A percentile compares a stretch with the other conserved stretches of the same genome.
Conservation (phyloP, 345 rosid genomes). For the Salix brachista region DNA sequence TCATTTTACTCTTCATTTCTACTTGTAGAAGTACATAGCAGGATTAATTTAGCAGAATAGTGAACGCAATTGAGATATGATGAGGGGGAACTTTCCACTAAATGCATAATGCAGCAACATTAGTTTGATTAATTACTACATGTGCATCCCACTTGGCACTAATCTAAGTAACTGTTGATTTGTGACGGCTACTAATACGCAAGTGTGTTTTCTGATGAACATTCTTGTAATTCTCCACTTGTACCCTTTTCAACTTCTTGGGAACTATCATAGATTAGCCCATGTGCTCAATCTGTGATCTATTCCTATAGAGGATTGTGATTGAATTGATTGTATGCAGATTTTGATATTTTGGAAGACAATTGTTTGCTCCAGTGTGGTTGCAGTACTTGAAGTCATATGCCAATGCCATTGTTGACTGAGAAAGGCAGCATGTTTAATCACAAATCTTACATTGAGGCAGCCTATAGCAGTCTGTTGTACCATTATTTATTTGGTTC, state of each 20-base stretch:
- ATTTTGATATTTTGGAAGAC: conserved; percentile 12
- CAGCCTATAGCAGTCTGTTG: conserved; percentile 9
- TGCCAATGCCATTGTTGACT: conserved; percentile 10
- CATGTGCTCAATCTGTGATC: conserved; percentile 2
- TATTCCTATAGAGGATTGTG: conserved; percentile 1
- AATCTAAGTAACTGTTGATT: background rate
- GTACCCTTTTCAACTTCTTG: background rate
- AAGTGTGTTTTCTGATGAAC: background rate
- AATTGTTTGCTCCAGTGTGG: conserved; percentile 17
- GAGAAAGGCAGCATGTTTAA: conserved; percentile 16
- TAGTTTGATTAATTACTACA: background rate
- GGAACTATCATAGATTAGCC: conserved; percentile 1
- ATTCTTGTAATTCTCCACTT: background rate
- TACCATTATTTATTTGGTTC: conserved; percentile 8
- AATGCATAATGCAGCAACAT: background rate
- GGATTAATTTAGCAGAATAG: background rate
- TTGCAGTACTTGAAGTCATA: conserved; percentile 27
- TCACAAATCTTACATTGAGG: conserved; percentile 4
- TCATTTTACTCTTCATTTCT: background rate
- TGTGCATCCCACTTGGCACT: background rate
- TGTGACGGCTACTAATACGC: background rate
- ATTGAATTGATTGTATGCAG: conserved; percentile 25
- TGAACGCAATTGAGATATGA: background rate
- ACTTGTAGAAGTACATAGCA: background rate
- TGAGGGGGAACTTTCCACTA: background rate